These are phyloP conservation scores for Tricholoma flavovirens DNA, from an alignment of 768 basidiomycete genomes.

Conservation along the genomic window DNA sequence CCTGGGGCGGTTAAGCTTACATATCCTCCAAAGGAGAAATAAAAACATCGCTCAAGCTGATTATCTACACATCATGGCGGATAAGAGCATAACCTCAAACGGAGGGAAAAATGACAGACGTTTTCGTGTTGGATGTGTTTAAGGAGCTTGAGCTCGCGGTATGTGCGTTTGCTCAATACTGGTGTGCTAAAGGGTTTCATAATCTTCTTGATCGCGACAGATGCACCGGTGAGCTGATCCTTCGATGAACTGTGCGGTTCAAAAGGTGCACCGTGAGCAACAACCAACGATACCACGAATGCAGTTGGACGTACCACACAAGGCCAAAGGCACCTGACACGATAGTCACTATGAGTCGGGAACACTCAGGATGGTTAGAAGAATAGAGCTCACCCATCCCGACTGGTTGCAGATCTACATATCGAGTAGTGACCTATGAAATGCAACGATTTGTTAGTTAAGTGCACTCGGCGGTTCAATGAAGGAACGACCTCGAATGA, in stretches of 20 bases:
- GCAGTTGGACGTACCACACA: slow-evolving; percentile 65
- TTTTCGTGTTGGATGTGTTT: slow-evolving; percentile 99
- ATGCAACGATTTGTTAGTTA: slow-evolving; percentile 12
- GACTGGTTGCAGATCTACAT: slow-evolving; percentile 98
- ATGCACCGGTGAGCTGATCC: slow-evolving; percentile 88
- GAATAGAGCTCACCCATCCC: slow-evolving; percentile 79
- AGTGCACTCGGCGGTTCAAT: slow-evolving; percentile 9
- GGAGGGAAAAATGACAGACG: slow-evolving; percentile 38
- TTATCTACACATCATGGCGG: slow-evolving; percentile 58
- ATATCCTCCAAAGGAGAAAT: slow-evolving; percentile 99
- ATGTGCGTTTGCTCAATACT: slow-evolving; percentile 96
- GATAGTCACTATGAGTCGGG: slow-evolving; percentile 16
- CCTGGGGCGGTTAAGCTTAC: slow-evolving; percentile 39
- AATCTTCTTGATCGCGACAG: slow-evolving; percentile 99
- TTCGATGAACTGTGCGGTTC: slow-evolving; percentile 68
- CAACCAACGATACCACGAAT: neutral
- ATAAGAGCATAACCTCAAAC: neutral
- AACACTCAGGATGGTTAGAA: neutral
- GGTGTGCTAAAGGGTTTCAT: slow-evolving; percentile 99
- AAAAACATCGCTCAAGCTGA: slow-evolving; percentile 97
- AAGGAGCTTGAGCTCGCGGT: slow-evolving; percentile 94
- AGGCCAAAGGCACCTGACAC: slow-evolving; percentile 95
- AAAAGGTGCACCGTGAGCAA: slow-evolving; percentile 6
- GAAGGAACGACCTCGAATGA: slow-evolving; percentile 75
- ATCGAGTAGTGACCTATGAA: slow-evolving; percentile 87